These are phyloP conservation scores for Clonostachys chloroleuca DNA, from an alignment of 2,329 filamentous ascomycete species.

Conservation along the genomic window DNA sequence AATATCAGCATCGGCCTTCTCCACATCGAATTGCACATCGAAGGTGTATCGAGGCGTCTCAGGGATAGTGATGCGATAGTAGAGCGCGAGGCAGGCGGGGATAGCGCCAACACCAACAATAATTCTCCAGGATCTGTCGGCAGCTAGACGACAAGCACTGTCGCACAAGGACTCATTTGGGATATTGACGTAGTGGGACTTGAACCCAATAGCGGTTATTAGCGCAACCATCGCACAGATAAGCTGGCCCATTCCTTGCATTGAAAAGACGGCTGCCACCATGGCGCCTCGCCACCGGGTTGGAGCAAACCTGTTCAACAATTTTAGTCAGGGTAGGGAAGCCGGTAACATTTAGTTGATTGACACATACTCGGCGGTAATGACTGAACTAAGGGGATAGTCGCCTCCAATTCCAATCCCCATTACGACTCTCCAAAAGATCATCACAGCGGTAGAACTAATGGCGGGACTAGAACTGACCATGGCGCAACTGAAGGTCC, in stretches of 20 bases:
- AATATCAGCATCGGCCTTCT: conserved; percentile 71
- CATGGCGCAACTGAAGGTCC: conserved; percentile 64
- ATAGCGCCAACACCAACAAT: conserved; percentile 77
- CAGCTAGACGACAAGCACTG: conserved; percentile 60
- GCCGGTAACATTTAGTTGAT: background rate
- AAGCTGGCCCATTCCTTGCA: conserved; percentile 81
- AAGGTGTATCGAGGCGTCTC: conserved; percentile 84
- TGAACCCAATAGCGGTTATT: conserved; percentile 63
- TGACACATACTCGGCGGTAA: conserved; percentile 62
- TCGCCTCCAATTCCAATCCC: conserved; percentile 78
- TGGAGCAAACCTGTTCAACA: conserved; percentile 59
- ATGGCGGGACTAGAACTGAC: conserved; percentile 57
- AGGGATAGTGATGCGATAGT: conserved; percentile 81
- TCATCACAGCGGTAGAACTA: conserved; percentile 54
- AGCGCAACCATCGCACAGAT: conserved; percentile 66
- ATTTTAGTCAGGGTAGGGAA: conserved; percentile 7
- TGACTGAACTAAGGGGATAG: conserved; percentile 76
- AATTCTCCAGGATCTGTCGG: conserved; percentile 78
- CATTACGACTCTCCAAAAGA: conserved; percentile 77
- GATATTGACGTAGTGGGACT: conserved; percentile 37
- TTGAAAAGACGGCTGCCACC: conserved; percentile 79
- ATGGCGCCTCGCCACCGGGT: conserved; percentile 79
- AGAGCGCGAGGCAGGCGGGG: conserved; percentile 74
- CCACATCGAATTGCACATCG: conserved; percentile 70
- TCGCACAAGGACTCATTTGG: conserved; percentile 45